phyloP scores from a whole-genome alignment of 495 filamentous ascomycete genomes.

The Neurospora cerealis region DNA sequence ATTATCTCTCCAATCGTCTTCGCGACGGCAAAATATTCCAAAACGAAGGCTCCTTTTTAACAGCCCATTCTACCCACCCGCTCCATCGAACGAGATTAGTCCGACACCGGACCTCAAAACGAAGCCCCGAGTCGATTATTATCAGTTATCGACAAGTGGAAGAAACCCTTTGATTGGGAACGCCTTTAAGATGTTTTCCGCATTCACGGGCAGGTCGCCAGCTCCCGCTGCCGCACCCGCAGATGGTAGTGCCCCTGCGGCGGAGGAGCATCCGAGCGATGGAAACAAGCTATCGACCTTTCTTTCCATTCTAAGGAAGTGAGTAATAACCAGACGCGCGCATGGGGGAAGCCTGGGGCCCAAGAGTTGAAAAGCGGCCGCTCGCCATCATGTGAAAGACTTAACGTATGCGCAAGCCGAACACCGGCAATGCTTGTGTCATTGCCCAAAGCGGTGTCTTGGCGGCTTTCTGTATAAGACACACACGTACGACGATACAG shows the following conservation, averaged over 20 bases:
- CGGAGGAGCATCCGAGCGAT: slow-evolving; percentile 61
- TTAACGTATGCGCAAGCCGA: background rate
- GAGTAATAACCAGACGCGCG: slow-evolving; percentile 18
- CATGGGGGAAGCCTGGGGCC: background rate
- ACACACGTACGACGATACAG: background rate
- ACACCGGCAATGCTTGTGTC: background rate
- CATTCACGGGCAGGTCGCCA: slow-evolving; percentile 1
- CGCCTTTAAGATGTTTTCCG: background rate
- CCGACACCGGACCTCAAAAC: background rate
- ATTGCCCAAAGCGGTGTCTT: background rate
- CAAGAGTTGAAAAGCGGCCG: background rate
- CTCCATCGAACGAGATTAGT: background rate
- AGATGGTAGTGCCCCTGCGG: background rate
- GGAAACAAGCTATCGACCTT: slow-evolving; percentile 78
- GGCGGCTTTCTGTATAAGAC: background rate
- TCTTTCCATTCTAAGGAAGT: slow-evolving; percentile 73
- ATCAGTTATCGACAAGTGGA: background rate
- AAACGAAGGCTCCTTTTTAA: background rate
- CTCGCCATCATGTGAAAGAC: background rate
- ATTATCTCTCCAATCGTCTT: background rate
- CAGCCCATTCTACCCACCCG: background rate
- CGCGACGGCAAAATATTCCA: background rate
- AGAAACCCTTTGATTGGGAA: background rate
- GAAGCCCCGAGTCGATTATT: background rate
- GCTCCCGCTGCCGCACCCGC: background rate